A percentile compares a stretch with the other conserved stretches of the same genome.
These are phyloP conservation scores for Solanum lignicaule DNA, from an alignment of 257 asterid genomes.

Conservation along the genomic window DNA sequence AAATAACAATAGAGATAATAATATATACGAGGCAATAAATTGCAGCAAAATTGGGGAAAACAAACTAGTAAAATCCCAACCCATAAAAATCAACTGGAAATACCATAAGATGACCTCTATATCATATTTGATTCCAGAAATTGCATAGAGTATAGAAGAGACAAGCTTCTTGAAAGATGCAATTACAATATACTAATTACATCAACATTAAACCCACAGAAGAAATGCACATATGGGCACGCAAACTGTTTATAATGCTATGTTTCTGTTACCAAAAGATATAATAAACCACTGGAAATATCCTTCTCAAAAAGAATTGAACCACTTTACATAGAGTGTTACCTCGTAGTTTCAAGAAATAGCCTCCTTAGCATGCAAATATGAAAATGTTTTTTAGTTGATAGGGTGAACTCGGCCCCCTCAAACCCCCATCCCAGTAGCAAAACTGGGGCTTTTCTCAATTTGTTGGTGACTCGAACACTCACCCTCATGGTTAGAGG, in stretches of 20 bases:
- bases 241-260: not conserved
- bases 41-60: not conserved
- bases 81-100: not conserved
- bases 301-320: not conserved
- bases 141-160: not conserved
- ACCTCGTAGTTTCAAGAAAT: not conserved
- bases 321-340: not conserved
- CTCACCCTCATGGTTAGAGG: not conserved
- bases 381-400: not conserved
- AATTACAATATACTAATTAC: not conserved
- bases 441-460: not conserved
- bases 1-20: not conserved
- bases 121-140: not conserved
- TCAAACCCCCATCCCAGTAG: not conserved
- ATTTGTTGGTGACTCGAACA: not conserved
- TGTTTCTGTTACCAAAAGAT: not conserved
- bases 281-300: not conserved
- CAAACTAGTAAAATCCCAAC: not conserved
- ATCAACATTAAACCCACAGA: not conserved
- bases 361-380: not conserved
- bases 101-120: not conserved
- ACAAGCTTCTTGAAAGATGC: not conserved
- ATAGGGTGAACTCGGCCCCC: not conserved
- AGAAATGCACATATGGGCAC: not conserved
- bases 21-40: not conserved